Conservation (phyloP, 352 stramenopile genomes). For the Nothophytophthora sp. region DNA sequence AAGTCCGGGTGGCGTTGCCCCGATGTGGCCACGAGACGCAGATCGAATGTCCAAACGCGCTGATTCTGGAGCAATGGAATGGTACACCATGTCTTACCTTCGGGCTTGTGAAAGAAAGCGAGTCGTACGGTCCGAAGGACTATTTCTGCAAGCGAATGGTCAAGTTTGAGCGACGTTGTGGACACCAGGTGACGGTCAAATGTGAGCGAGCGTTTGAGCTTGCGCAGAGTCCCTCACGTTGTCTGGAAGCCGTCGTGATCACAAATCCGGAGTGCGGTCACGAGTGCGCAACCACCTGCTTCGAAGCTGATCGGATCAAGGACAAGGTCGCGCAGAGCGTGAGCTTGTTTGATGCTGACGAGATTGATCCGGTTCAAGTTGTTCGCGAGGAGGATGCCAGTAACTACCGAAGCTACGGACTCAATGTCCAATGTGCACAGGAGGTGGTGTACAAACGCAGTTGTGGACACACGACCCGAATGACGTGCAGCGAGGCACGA, state of each 20-base stretch:
- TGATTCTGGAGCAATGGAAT: slow-evolving; percentile 49
- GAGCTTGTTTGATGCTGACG: background rate
- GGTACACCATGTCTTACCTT: slow-evolving; percentile 34
- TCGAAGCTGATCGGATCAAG: slow-evolving; percentile 18
- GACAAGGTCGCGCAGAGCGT: slow-evolving; percentile 10
- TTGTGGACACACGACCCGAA: slow-evolving; percentile 46
- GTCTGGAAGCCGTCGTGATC: slow-evolving; percentile 43
- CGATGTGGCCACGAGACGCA: slow-evolving; percentile 64
- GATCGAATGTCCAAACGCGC: slow-evolving; percentile 49
- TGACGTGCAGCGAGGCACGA: slow-evolving; percentile 54
- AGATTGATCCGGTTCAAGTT: slow-evolving; percentile 30
- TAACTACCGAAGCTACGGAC: slow-evolving; percentile 42
- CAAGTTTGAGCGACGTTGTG: slow-evolving; percentile 64
- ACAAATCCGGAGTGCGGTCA: slow-evolving; percentile 77
- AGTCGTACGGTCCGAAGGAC: slow-evolving; percentile 66
- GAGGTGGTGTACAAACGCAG: slow-evolving; percentile 32
- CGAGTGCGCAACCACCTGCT: slow-evolving; percentile 53
- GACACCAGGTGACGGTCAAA: slow-evolving; percentile 49
- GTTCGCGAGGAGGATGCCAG: slow-evolving; percentile 30
- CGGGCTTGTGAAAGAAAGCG: slow-evolving; percentile 56
- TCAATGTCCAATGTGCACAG: slow-evolving; percentile 42
- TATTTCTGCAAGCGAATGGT: slow-evolving; percentile 62
- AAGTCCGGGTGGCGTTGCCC: slow-evolving; percentile 49
- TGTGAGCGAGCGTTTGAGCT: slow-evolving; percentile 81
- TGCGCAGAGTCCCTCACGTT: slow-evolving; percentile 40